Base-by-base conservation (phyloP, 2,329 filamentous ascomycete species). In the Trematosphaeria pertusa region DNA sequence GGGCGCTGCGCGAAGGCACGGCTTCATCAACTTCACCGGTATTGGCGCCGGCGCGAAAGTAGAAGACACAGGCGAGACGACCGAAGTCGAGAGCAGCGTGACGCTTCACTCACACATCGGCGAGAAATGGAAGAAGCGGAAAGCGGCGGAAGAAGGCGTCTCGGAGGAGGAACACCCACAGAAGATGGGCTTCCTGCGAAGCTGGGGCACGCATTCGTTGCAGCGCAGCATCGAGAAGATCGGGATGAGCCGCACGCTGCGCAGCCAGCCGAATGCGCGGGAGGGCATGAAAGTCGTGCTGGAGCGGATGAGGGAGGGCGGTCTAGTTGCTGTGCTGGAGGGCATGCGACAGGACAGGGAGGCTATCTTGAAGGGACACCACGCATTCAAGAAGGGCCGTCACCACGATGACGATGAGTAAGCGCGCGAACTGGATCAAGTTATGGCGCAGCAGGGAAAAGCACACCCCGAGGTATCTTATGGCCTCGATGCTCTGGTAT, bases 271-370 rank as follows among this genome's bases (percentile, higher is more conserved):
- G 40, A 92, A 92, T 75, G 89, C 88, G 58, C 85, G 87, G 38
- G 87, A 92, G 68, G 89, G 89, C 37, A 93, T 94, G 89, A 85
- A 83, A 46, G 83, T 92, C 28, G 89, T 94, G 7, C 78, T 94
- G 17, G 87, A 91, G 71, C 79, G 89, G 37, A 70, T 89, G 64
- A 77, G 87, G 43, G 77, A 78, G 47, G 86, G 86, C 30, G 87
- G 87, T 0, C 74, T 89, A 14, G 84, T 87, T 12, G 85, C 73
- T 17, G 87, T 88, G n/a, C 73, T 89, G 21, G 86, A 88, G 55
- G 86, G 85, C 20, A 88, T 88, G 86, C 76, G 84, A 40, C 75
- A 77, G 58, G 86, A 88, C 62, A 76, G 80, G 31, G 78, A 82
- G 57, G 47, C 63, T 21, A 69, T 69, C 8, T 49, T 67, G 7